phyloP scores from a whole-genome alignment of 2,329 filamentous ascomycete genomes.

The Fonsecaea monophora region DNA sequence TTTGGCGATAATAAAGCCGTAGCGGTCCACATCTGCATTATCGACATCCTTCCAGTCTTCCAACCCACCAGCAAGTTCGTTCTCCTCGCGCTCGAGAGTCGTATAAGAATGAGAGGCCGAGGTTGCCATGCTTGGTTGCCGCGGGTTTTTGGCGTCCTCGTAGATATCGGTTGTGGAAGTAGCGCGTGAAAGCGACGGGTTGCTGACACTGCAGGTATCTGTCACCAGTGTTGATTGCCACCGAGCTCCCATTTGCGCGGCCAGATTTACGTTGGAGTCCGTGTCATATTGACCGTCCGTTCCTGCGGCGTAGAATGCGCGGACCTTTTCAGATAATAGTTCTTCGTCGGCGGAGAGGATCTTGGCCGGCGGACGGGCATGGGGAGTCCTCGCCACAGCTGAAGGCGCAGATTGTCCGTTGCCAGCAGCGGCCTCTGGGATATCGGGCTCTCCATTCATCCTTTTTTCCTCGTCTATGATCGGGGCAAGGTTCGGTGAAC shows the following conservation, averaged over 20 bases:
- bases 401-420: background rate
- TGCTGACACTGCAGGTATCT: conserved; percentile 43
- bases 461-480: conserved; percentile 36
- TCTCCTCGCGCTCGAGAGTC: conserved; percentile 53
- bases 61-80: conserved; percentile 67
- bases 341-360: conserved; percentile 70
- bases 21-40: conserved; percentile 66
- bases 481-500: conserved; percentile 28
- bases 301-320: conserved; percentile 69
- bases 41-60: conserved; percentile 70
- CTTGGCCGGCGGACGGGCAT: conserved; percentile 52
- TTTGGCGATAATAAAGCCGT: conserved; percentile 63
- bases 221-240: conserved; percentile 47
- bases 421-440: conserved; percentile 29
- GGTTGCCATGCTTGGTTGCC: conserved; percentile 25
- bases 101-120: conserved; percentile 24
- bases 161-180: conserved; percentile 41
- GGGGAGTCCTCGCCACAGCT: conserved; percentile 46
- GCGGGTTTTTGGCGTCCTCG: conserved; percentile 26
- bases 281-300: conserved; percentile 60
- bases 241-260: conserved; percentile 48
- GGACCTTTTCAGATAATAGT: conserved; percentile 66
- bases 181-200: conserved; percentile 40
- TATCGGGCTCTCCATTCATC: conserved; percentile 31
- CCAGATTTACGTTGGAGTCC: conserved; percentile 47